phyloP scores from a whole-genome alignment of 2,329 filamentous ascomycete species.

The Trichoderma hamatum region DNA sequence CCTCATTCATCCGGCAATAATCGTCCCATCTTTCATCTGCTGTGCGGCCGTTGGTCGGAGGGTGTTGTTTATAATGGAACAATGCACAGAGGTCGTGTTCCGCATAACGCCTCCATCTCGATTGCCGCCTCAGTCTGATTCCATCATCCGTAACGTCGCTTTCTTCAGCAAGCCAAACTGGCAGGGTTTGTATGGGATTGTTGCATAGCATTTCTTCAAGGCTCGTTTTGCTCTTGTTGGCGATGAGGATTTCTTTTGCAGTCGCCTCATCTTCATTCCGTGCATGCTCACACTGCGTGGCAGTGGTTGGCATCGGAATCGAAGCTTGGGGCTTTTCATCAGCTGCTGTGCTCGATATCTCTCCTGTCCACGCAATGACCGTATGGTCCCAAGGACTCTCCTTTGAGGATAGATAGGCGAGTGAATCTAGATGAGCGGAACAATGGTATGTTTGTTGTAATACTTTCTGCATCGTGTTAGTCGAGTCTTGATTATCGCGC shows the following conservation, averaged over 20 bases:
- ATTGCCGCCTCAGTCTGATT: constrained; percentile 76
- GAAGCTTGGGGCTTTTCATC: not conserved
- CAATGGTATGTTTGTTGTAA: constrained; percentile 68
- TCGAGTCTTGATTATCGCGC: not conserved
- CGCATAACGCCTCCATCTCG: constrained; percentile 83
- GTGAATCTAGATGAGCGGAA: constrained; percentile 88
- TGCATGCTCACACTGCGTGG: not conserved
- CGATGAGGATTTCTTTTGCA: constrained; percentile 41
- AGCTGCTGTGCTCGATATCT: constrained; percentile 57
- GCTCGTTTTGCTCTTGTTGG: constrained; percentile 66
- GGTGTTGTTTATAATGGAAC: constrained; percentile 93
- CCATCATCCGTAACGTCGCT: constrained; percentile 55
- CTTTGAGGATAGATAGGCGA: constrained; percentile 76
- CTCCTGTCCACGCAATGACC: constrained; percentile 91
- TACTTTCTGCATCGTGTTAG: constrained; percentile 1
- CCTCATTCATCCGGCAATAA: constrained; percentile 87
- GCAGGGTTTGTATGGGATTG: constrained; percentile 75
- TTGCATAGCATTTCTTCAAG: constrained; percentile 74
- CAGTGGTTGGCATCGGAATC: constrained; percentile 7
- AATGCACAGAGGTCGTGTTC: constrained; percentile 90
- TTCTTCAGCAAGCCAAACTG: constrained; percentile 86
- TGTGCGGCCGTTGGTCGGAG: constrained; percentile 78
- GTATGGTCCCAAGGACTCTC: constrained; percentile 85
- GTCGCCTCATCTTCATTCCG: not conserved
- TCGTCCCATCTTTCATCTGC: constrained; percentile 87